These are phyloP conservation scores for Chaetoceros muelleri DNA, from an alignment of 108 stramenopile species.

Conservation along the genomic window DNA sequence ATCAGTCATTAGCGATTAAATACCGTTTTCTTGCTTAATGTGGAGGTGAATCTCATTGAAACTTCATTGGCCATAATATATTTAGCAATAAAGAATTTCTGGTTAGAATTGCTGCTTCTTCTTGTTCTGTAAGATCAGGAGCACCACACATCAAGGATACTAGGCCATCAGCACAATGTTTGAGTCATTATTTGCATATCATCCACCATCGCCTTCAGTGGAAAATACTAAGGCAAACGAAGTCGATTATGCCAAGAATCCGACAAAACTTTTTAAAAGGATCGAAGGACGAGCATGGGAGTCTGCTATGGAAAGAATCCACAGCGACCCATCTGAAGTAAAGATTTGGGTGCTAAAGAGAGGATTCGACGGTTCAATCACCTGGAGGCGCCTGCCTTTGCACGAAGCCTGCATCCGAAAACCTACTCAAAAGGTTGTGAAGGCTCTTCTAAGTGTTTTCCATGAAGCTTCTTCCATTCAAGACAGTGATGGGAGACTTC, in stretches of 20 bases:
- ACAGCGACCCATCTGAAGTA: slow-evolving; percentile 54
- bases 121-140: too few relatives aligned
- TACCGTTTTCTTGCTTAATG: too few relatives aligned
- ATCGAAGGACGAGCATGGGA: slow-evolving; percentile 83
- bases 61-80: too few relatives aligned
- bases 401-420: slow-evolving; percentile 77
- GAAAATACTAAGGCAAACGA: slow-evolving; percentile 15
- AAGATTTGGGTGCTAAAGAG: slow-evolving; percentile 48
- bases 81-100: too few relatives aligned
- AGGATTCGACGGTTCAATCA: background rate
- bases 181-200: background rate
- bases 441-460: slow-evolving; percentile 46
- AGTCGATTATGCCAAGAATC: slow-evolving; percentile 68
- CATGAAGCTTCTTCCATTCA: slow-evolving; percentile 30
- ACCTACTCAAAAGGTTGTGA: slow-evolving; percentile 55
- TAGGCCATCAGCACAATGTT: too few relatives aligned
- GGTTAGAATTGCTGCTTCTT: too few relatives aligned
- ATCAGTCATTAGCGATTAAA: too few relatives aligned
- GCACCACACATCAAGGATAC: too few relatives aligned
- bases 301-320: slow-evolving; percentile 47
- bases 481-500: slow-evolving; percentile 34
- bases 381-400: slow-evolving; percentile 46
- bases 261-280: slow-evolving; percentile 64
- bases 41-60: too few relatives aligned
- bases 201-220: background rate